Base-by-base conservation (phyloP, 1,284 basidiomycete species). In the Sanguinoderma infundibulare region DNA sequence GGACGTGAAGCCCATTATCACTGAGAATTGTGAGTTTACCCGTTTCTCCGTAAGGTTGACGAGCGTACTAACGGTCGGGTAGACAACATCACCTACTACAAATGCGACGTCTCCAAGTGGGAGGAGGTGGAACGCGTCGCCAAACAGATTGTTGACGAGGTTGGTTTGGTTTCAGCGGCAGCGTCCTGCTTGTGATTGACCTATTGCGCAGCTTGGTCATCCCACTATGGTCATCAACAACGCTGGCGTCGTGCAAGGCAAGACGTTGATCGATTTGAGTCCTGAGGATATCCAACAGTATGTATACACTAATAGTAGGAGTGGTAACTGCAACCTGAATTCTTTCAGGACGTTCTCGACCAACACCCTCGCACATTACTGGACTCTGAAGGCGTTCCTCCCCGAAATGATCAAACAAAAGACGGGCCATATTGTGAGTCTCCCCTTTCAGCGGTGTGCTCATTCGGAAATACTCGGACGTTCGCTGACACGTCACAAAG, bases 191-290 rank as follows among this genome's bases (percentile, higher is more conserved):
- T 34, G 15, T 47, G 32, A 22, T 36, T 51, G 20, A 51, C 15
- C 20, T 30, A 5, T 12, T 12, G 30, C 38, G 24, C 9, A 95
- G 92, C 80, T 96, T 56, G 95, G 95, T 6, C 83, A 92, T 56
- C 93, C 95, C 1, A 97, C 97, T 0, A 84, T 98, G 34, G 77
- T 99, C 15, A 82, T 99, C 70, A 98, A 98, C 78, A 98, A 98
- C 71, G 97, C 97, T 0, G 97, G 96, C n/a, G 87, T 98, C 57
- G 93, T 94, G 34, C 91, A 96, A 75, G 95, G 96, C 32, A 96
- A 95, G 71, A 79, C 90, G 0, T 78, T 98, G 26, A 77, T 96
- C 4, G 95, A 96, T 70, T 80, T 98, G 54, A 80, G 79, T 1
- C 82, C 90, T 1, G 82, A 86, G 47, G 96, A 98, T 70, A 76